A percentile compares a stretch with the other conserved stretches of the same genome.
Evolutionary conservation across 768 basidiomycete species (phyloP).

Genomic region (Mycena venus): DNA sequence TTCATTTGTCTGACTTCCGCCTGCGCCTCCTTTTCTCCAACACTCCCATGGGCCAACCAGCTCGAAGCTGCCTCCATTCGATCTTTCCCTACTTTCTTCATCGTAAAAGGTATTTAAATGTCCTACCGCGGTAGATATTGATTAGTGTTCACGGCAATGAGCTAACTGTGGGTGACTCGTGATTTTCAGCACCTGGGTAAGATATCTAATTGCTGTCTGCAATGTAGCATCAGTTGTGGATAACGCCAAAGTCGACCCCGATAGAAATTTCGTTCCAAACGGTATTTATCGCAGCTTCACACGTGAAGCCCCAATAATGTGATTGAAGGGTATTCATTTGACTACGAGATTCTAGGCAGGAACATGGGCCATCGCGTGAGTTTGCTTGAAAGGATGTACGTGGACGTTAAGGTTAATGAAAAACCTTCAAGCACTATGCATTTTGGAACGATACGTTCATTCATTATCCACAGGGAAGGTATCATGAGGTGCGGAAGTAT

Average conservation of each 20-base stretch:
- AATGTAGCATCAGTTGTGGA: conserved; percentile 68
- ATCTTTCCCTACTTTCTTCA: too few relatives aligned
- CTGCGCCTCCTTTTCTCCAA: too few relatives aligned
- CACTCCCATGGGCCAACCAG: too few relatives aligned
- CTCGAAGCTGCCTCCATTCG: too few relatives aligned
- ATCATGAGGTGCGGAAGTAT: conserved; percentile 40
- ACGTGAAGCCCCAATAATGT: not conserved
- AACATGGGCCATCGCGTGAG: conserved; percentile 57
- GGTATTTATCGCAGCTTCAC: conserved; percentile 49
- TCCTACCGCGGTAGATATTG: conserved; percentile 66
- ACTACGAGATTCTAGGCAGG: conserved; percentile 57
- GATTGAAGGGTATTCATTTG: conserved; percentile 50
- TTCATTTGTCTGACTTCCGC: too few relatives aligned
- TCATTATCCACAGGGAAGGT: conserved; percentile 47
- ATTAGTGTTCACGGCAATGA: conserved; percentile 80
- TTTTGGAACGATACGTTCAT: conserved; percentile 77
- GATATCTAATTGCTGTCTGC: not conserved
- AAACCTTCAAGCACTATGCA: conserved; percentile 66
- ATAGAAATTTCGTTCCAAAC: conserved; percentile 78
- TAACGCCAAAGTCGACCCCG: conserved; percentile 76
- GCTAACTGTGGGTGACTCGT: conserved; percentile 57
- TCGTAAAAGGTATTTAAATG: too few relatives aligned
- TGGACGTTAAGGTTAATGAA: not conserved
- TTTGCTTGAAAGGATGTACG: not conserved
- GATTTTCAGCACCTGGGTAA: not conserved